phyloP scores from a whole-genome alignment of 805 yeast species.

The Candida michaelii region DNA sequence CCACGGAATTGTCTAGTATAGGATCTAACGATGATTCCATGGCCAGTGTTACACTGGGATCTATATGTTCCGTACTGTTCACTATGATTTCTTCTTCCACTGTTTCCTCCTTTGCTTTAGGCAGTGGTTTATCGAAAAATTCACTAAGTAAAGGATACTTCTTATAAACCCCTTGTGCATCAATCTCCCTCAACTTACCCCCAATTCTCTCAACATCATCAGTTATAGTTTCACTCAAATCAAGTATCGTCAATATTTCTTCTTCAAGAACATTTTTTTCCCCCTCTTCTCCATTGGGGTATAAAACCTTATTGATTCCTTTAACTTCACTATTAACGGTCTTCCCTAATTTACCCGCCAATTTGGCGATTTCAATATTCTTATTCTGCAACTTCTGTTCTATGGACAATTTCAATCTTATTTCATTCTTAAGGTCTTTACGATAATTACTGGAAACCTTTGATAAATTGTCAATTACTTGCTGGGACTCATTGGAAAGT shows the following conservation, averaged over 20 bases:
- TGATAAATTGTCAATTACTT: slow-evolving; percentile 28
- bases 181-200: slow-evolving; percentile 11
- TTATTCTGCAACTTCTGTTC: slow-evolving; percentile 43
- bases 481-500: slow-evolving; percentile 27
- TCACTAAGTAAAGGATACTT: slow-evolving; percentile 6
- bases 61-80: too few relatives aligned
- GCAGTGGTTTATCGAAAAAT: slow-evolving; percentile 1
- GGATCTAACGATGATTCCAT: too few relatives aligned
- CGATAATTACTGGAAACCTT: slow-evolving; percentile 33
- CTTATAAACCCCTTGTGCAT: slow-evolving; percentile 7
- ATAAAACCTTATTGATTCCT: slow-evolving; percentile 6
- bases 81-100: not conserved
- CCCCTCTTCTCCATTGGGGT: slow-evolving; percentile 1
- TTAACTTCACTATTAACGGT: slow-evolving; percentile 12
- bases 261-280: slow-evolving; percentile 12
- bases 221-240: slow-evolving; percentile 11
- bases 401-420: slow-evolving; percentile 30
- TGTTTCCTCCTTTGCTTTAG: not conserved
- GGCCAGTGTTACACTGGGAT: too few relatives aligned
- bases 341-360: slow-evolving; percentile 20
- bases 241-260: slow-evolving; percentile 16
- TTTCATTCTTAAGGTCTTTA: slow-evolving; percentile 34
- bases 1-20: too few relatives aligned
- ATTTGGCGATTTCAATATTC: slow-evolving; percentile 36
- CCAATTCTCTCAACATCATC: slow-evolving; percentile 16